Evolutionary conservation across 2,329 filamentous ascomycete genomes (phyloP).

Genomic region (Emericellopsis atlantica): DNA sequence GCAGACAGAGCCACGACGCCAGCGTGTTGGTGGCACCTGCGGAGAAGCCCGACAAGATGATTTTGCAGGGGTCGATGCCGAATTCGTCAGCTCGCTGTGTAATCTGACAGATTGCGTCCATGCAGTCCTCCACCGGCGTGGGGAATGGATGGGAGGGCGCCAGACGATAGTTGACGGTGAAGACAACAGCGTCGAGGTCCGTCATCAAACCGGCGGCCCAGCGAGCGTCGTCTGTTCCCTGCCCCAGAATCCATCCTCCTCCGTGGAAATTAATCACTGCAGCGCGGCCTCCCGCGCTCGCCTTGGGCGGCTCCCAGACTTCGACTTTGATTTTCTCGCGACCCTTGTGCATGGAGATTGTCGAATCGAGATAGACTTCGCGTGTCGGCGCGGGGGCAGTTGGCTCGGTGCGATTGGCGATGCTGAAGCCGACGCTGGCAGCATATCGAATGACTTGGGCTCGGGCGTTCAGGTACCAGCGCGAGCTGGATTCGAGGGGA

Average conservation of each 20-base stretch:
- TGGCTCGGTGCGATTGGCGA: slow-evolving; percentile 26
- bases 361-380: slow-evolving; percentile 29
- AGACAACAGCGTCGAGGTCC: slow-evolving; percentile 41
- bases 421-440: slow-evolving; percentile 27
- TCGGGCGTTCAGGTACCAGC: slow-evolving; percentile 28
- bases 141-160: slow-evolving; percentile 54
- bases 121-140: slow-evolving; percentile 51
- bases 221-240: slow-evolving; percentile 48
- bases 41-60: slow-evolving; percentile 52
- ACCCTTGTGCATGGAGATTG: slow-evolving; percentile 21
- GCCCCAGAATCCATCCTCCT: slow-evolving; percentile 53
- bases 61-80: slow-evolving; percentile 38
- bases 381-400: slow-evolving; percentile 22
- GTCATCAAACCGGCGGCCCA: slow-evolving; percentile 43
- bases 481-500: slow-evolving; percentile 27
- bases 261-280: slow-evolving; percentile 56
- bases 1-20: slow-evolving; percentile 30
- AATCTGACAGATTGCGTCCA: slow-evolving; percentile 51
- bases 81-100: slow-evolving; percentile 41
- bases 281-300: slow-evolving; percentile 24
- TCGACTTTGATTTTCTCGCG: slow-evolving; percentile 30
- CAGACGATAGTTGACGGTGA: slow-evolving; percentile 56
- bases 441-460: slow-evolving; percentile 30
- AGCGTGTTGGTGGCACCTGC: slow-evolving; percentile 46
- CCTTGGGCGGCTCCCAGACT: slow-evolving; percentile 27